Evolutionary conservation across 2,329 filamentous ascomycete species (phyloP), one percentile per base, ranked within the genome.

Genomic region (Rhinocladiella similis): DNA sequence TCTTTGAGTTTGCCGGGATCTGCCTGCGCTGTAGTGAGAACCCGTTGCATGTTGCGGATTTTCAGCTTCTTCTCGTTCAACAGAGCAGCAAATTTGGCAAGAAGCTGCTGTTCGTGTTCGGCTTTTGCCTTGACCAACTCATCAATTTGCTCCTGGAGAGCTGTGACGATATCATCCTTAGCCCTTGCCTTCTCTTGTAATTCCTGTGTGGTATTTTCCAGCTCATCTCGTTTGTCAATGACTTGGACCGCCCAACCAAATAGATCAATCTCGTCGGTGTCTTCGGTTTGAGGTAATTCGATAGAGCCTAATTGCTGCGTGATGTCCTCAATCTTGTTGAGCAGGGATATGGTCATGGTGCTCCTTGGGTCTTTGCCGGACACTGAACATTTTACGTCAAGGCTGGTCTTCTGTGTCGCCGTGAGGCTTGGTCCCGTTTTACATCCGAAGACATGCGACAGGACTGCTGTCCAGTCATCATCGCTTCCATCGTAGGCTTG

Each of bases 31-130:
- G 75, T 72, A 14, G 77, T 75, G 13, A 86, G 66, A 5, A 85
- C 68, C 19, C 83, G 76, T 65, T 83, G 81, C 67, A 85, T 82
- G 63, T 85, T 83, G 48, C 84, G 72, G 47, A 86, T 85, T 66
- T 86, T 86, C 5, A 83, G 73, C 70, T 86, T 86, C 70, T 87
- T 87, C 60, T 81, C 78, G 56, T 87, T 86, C 7, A 87, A 70
- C 20, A 87, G 65, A 47, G 78, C 75, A 51, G 76, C 76, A 59
- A 85, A 85, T 65, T 83, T 84, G 53, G 75, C 73, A n/a, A 86
- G 68, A 60, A 86, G 69, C 45, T 79, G 76, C 16, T 78, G 74
- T 60, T 87, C 83, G 57, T 85, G 78, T 50, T 80, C 77, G 59
- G 72, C 72, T 64, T 86, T 86, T 1, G 79, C 77, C 56, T 73